phyloP scores from a whole-genome alignment of 164 flowering plant species.

The Sextonia rubra region DNA sequence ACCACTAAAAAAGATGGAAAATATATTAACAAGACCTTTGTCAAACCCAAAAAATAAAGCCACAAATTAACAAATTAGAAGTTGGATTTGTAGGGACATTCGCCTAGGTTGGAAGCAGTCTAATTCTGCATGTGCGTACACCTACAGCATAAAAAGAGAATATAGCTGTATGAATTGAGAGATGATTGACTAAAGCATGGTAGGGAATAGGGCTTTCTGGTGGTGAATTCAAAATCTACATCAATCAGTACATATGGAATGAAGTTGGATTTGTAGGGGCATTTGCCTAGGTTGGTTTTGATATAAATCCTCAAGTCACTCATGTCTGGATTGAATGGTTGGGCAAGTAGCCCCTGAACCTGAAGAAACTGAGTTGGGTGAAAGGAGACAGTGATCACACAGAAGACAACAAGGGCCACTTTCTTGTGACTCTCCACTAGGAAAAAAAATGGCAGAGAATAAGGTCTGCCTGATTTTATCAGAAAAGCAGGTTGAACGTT shows the following conservation, averaged over 20 bases:
- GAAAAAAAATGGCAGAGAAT: not conserved
- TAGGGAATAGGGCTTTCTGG: not conserved
- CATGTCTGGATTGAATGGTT: not conserved
- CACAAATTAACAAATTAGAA: too few species aligned
- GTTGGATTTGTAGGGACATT: too few species aligned
- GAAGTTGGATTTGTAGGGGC: not conserved
- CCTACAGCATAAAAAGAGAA: too few species aligned
- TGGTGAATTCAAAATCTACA: not conserved
- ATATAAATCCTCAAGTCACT: not conserved
- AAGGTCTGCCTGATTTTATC: not conserved
- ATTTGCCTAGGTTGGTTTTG: not conserved
- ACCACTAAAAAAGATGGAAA: too few species aligned
- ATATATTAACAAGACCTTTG: too few species aligned
- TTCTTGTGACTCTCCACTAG: conserved; percentile 2
- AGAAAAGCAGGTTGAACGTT: not conserved
- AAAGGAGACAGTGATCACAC: not conserved
- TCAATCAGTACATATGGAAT: not conserved
- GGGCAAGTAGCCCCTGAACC: not conserved
- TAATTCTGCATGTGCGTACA: not conserved
- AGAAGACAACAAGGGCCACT: conserved; percentile 1
- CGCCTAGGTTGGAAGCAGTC: not conserved
- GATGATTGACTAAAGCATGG: not conserved
- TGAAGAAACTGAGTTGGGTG: not conserved
- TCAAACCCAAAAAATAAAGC: too few species aligned
- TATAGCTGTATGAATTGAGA: too few species aligned